These are phyloP conservation scores for Barnettozyma populi DNA, from an alignment of 805 yeast species.

Conservation along the genomic window DNA sequence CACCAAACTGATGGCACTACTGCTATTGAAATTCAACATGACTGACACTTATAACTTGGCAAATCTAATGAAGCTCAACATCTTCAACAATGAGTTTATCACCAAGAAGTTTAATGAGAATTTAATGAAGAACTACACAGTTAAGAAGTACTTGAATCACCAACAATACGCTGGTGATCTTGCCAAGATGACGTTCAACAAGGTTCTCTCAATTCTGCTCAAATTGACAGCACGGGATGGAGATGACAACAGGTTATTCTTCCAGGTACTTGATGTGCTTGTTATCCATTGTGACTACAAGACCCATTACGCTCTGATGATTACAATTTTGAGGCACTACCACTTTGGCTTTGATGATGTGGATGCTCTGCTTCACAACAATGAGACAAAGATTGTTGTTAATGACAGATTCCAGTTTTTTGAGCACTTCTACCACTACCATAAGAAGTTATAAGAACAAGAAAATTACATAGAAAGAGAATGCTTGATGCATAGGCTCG, in stretches of 20 bases:
- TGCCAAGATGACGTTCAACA: slow-evolving; percentile 7
- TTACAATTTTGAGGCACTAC: slow-evolving; percentile 40
- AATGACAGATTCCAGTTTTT: slow-evolving; percentile 19
- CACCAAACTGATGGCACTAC: slow-evolving; percentile 26
- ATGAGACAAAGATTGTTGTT: slow-evolving; percentile 8
- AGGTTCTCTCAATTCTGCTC: slow-evolving; percentile 6
- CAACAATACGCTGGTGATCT: slow-evolving; percentile 11
- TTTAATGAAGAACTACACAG: slow-evolving; percentile 10
- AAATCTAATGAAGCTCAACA: slow-evolving; percentile 14
- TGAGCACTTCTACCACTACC: slow-evolving; percentile 15
- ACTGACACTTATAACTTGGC: slow-evolving; percentile 19
- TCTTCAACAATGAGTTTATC: slow-evolving; percentile 12
- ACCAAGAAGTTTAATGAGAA: slow-evolving; percentile 18
- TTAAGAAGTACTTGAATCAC: slow-evolving; percentile 11
- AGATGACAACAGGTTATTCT: slow-evolving; percentile 11
- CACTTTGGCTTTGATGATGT: slow-evolving; percentile 45
- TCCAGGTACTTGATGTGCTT: slow-evolving; percentile 19
- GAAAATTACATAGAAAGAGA: background rate
- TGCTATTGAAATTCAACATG: slow-evolving; percentile 19
- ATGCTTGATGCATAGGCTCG: background rate
- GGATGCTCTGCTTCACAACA: slow-evolving; percentile 18
- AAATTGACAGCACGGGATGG: slow-evolving; percentile 5
- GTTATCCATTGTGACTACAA: slow-evolving; percentile 30
- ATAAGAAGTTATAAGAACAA: slow-evolving; percentile 15
- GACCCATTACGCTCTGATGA: slow-evolving; percentile 32